These are phyloP conservation scores for Ophiostoma populinum DNA, from an alignment of 2,329 filamentous ascomycete genomes.

Conservation along the genomic window DNA sequence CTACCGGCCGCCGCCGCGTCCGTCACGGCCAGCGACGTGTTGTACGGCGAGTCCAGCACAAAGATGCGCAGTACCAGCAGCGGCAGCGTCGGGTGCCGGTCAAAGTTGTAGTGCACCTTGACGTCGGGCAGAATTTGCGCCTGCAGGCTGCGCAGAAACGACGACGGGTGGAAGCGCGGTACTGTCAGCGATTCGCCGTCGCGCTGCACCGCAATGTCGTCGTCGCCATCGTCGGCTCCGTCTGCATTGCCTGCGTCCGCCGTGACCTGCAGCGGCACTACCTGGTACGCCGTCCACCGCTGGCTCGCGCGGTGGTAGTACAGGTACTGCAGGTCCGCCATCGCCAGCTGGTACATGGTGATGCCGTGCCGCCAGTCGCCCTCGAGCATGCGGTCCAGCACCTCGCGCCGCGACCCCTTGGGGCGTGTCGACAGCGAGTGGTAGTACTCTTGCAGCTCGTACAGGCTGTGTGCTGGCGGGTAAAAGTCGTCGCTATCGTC, in stretches of 20 bases:
- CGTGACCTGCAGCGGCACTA: slow-evolving; percentile 32
- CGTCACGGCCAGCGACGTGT: slow-evolving; percentile 28
- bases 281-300: slow-evolving; percentile 45
- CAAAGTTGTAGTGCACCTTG: slow-evolving; percentile 70
- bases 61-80: slow-evolving; percentile 63
- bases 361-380: slow-evolving; percentile 53
- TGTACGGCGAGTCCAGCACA: slow-evolving; percentile 67
- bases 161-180: slow-evolving; percentile 64
- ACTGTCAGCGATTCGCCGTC: slow-evolving; percentile 31
- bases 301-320: slow-evolving; percentile 47
- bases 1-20: slow-evolving; percentile 22
- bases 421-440: slow-evolving; percentile 36
- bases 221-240: slow-evolving; percentile 8
- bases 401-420: slow-evolving; percentile 44
- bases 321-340: slow-evolving; percentile 49
- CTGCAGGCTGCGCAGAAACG: slow-evolving; percentile 62
- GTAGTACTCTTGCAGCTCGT: slow-evolving; percentile 51
- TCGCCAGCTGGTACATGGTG: slow-evolving; percentile 48
- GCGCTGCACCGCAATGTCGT: slow-evolving; percentile 17
- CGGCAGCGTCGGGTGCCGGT: slow-evolving; percentile 50
- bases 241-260: slow-evolving; percentile 12
- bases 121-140: slow-evolving; percentile 58
- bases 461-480: slow-evolving; percentile 45
- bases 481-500: slow-evolving; percentile 50
- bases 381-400: slow-evolving; percentile 44